Evolutionary conservation across 169 alveolate species (phyloP), one percentile per base, ranked within the genome.

Genomic region (Theileria parva): DNA sequence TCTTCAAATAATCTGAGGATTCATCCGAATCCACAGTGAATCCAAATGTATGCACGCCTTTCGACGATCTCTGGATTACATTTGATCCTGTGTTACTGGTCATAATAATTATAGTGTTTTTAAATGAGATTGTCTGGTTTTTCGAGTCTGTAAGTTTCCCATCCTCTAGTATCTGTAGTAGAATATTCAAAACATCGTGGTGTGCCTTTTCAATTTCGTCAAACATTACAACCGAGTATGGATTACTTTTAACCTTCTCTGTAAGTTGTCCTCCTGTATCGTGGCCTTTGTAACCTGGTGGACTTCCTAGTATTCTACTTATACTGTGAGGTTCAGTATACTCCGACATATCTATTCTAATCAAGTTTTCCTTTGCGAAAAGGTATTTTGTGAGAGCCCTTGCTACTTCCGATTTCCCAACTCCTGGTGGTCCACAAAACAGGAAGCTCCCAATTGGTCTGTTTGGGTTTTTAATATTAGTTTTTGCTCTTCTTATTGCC

Each of bases 161-260:
- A 28, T 92, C 95, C 63, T 94, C 97, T 48, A 88, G 51, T 1
- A 73, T 30, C 23, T 73, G 80, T 78, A 94, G 80, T 30, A 94
- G 25, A n/a, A 91, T 83, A 70, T 93, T 89, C 80, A 92, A 84
- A 17, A 94, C 93, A 67, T 92, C 95, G 15, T 91, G 88, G 65
- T 94, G 97, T 19, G 97, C 97, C 77, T 94, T 94, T 88, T 94
- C 97, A 77, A 94, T 87, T 77, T 95, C 97, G 66, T 95, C 97
- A 71, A 95, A 90, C 51, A 95, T 84, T 15, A 95, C 91, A 30
- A 95, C 95, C 51, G 93, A 87, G 19, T 59, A 83, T 8, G 89
- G 86, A 61, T 76, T 83, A 27, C 73, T 67, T 12, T 76, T 15
- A 57, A 83, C 55, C 75, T 83, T 75, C 67, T 76, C 86, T 1